Conservation (phyloP, 768 basidiomycete species). For the Austroboletus eburneus region DNA sequence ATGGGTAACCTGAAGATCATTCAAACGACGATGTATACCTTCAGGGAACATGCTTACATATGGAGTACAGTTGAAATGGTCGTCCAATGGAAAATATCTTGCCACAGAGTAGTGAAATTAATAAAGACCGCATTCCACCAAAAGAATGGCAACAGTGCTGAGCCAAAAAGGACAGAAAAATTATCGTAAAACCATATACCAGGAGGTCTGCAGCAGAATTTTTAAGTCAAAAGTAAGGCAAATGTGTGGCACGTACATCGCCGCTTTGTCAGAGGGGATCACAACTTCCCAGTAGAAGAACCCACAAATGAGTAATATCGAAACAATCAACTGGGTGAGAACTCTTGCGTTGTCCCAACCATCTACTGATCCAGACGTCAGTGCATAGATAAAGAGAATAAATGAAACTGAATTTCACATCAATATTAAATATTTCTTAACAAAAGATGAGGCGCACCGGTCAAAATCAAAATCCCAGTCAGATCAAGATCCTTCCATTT, state of each 20-base stretch:
- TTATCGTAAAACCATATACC: slow-evolving; percentile 40
- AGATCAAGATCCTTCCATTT: slow-evolving; percentile 35
- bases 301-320: slow-evolving; percentile 33
- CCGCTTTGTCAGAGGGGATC: slow-evolving; percentile 38
- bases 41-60: slow-evolving; percentile 27
- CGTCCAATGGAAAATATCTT: slow-evolving; percentile 40
- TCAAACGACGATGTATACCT: neutral
- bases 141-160: slow-evolving; percentile 37
- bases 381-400: slow-evolving; percentile 39
- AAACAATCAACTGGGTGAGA: slow-evolving; percentile 43
- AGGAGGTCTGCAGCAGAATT: slow-evolving; percentile 33
- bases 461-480: slow-evolving; percentile 36
- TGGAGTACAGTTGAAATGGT: slow-evolving; percentile 37
- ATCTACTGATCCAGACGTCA: slow-evolving; percentile 42
- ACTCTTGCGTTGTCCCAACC: slow-evolving; percentile 50
- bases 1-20: slow-evolving; percentile 39
- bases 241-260: slow-evolving; percentile 42
- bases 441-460: slow-evolving; percentile 21
- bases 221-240: too few relatives aligned
- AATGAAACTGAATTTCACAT: slow-evolving; percentile 28
- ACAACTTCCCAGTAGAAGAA: slow-evolving; percentile 52
- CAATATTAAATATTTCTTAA: neutral
- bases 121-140: slow-evolving; percentile 38
- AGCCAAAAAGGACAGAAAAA: slow-evolving; percentile 36
- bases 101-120: slow-evolving; percentile 37